Conservation (phyloP, 192 early-diverging fungal genomes). For the Dissophora ornata region DNA sequence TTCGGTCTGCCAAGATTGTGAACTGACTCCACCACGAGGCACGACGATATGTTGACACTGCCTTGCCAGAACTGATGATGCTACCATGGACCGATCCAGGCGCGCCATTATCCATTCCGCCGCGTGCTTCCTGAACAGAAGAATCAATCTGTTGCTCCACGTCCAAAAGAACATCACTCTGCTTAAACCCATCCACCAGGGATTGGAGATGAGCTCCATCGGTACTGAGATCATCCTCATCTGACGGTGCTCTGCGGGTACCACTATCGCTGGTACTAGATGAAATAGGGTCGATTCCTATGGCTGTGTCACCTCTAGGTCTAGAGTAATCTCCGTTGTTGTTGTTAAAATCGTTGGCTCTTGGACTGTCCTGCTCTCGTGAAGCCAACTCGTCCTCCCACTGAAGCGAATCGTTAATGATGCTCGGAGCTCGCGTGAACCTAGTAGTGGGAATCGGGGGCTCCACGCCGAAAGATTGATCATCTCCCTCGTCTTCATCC, state of each 20-base stretch:
- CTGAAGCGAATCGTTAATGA: constrained; percentile 40
- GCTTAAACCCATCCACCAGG: constrained; percentile 55
- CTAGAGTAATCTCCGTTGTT: background rate
- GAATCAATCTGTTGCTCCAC: constrained; percentile 42
- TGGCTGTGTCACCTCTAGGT: constrained; percentile 17
- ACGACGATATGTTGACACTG: constrained; percentile 58
- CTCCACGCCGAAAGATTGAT: background rate
- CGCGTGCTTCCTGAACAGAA: constrained; percentile 26
- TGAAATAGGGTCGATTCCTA: constrained; percentile 40
- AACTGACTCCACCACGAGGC: constrained; percentile 75
- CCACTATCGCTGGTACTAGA: constrained; percentile 27
- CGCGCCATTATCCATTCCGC: background rate
- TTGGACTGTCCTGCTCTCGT: constrained; percentile 30
- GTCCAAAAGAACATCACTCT: constrained; percentile 29
- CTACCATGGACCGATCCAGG: constrained; percentile 27
- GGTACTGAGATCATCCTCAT: background rate
- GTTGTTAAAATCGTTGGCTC: constrained; percentile 2
- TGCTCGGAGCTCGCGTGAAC: constrained; percentile 32
- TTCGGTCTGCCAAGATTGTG: constrained; percentile 76
- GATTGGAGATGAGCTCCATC: constrained; percentile 31
- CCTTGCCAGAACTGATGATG: constrained; percentile 12
- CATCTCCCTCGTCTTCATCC: constrained; percentile 36
- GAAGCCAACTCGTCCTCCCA: constrained; percentile 48
- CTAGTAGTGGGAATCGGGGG: constrained; percentile 9
- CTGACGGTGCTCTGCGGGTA: constrained; percentile 12